phyloP scores from a whole-genome alignment of 331 rosid species.

The Acacia pycnantha region DNA sequence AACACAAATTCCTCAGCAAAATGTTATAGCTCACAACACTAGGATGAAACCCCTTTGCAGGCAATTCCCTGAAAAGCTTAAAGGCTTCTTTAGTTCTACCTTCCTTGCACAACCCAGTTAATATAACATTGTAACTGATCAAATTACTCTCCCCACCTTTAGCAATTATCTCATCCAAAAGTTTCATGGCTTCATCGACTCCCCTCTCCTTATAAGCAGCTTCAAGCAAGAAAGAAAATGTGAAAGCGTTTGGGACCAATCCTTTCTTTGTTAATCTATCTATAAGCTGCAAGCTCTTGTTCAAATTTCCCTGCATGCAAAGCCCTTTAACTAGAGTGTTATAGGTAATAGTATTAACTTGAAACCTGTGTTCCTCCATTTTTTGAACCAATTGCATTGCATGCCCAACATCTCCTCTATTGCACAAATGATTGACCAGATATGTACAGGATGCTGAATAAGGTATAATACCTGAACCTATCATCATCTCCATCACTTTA shows the following conservation, averaged over 20 bases:
- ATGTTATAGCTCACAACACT: slow-evolving; percentile 90
- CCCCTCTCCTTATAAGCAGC: slow-evolving; percentile 92
- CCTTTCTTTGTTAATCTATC: slow-evolving; percentile 72
- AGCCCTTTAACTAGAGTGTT: slow-evolving; percentile 80
- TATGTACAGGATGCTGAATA: slow-evolving; percentile 71
- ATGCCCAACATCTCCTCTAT: slow-evolving; percentile 77
- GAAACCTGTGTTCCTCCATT: slow-evolving; percentile 71
- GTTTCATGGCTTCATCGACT: slow-evolving; percentile 69
- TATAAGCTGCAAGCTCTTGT: slow-evolving; percentile 68
- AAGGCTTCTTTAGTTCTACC: slow-evolving; percentile 82
- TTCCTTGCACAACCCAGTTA: slow-evolving; percentile 93
- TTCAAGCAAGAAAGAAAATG: slow-evolving; percentile 76
- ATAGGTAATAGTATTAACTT: slow-evolving; percentile 65
- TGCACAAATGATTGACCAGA: slow-evolving; percentile 73
- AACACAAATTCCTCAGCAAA: slow-evolving; percentile 67
- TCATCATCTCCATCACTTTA: slow-evolving; percentile 79
- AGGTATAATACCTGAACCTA: slow-evolving; percentile 74
- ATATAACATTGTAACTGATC: slow-evolving; percentile 82
- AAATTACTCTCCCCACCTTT: slow-evolving; percentile 81
- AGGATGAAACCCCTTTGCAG: slow-evolving; percentile 71
- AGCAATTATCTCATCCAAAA: slow-evolving; percentile 71
- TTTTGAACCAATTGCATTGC: slow-evolving; percentile 92
- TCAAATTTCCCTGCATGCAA: slow-evolving; percentile 80
- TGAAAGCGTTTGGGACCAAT: slow-evolving; percentile 78
- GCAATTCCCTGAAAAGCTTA: slow-evolving; percentile 63